Conservation (phyloP, 371 early-diverging fungal genomes). For the Gilbertella persicaria region DNA sequence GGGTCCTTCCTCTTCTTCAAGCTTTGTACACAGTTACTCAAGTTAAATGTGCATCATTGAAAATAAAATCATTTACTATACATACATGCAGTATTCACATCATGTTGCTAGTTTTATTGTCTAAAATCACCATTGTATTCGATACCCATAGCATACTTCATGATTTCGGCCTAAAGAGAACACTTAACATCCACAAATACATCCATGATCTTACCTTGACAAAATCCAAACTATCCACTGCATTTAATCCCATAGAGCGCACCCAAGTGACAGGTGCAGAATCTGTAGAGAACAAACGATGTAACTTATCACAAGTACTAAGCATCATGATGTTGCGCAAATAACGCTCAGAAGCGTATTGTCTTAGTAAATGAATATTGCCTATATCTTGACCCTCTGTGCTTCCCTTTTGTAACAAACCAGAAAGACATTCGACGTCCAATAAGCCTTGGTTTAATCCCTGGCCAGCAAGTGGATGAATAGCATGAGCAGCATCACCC, state of each 20-base stretch:
- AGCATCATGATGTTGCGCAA: slow-evolving; percentile 82
- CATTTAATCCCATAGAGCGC: slow-evolving; percentile 69
- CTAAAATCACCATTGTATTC: slow-evolving; percentile 36
- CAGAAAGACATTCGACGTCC: slow-evolving; percentile 77
- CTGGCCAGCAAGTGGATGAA: slow-evolving; percentile 97
- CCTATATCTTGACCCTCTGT: slow-evolving; percentile 81
- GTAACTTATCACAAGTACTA: slow-evolving; percentile 79
- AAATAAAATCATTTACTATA: too few species aligned
- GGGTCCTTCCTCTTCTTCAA: not conserved
- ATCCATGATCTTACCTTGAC: slow-evolving; percentile 52
- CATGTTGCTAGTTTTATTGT: slow-evolving; percentile 4
- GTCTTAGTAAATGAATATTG: slow-evolving; percentile 61
- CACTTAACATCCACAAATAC: not conserved
- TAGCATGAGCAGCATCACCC: slow-evolving; percentile 96
- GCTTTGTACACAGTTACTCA: slow-evolving; percentile 8
- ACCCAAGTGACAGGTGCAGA: slow-evolving; percentile 61
- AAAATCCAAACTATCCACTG: slow-evolving; percentile 59
- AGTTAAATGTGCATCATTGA: too few species aligned
- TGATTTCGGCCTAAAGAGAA: slow-evolving; percentile 52
- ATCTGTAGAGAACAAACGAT: slow-evolving; percentile 74
- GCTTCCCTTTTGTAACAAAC: slow-evolving; percentile 64
- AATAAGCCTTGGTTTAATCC: slow-evolving; percentile 92
- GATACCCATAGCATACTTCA: slow-evolving; percentile 67
- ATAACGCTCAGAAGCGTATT: slow-evolving; percentile 81
- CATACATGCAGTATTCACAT: too few species aligned